These are phyloP conservation scores for Adansonia digitata DNA, from an alignment of 345 rosid species.

Conservation along the genomic window DNA sequence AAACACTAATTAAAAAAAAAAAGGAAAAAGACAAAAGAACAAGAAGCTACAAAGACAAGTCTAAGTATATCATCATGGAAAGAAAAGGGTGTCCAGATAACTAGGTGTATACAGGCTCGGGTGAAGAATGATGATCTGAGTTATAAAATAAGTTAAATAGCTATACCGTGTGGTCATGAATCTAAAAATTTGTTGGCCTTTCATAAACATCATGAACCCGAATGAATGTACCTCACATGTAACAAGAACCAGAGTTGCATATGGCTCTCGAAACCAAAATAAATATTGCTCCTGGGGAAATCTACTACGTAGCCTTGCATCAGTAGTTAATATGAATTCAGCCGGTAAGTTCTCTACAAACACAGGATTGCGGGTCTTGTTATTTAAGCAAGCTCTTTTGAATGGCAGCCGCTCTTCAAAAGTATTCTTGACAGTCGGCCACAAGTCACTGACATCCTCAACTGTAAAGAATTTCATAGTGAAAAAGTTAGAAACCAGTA, in stretches of 20 bases:
- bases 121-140: background rate
- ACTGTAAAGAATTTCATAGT: slow-evolving; percentile 35
- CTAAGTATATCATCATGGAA: background rate
- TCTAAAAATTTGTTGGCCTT: background rate
- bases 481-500: background rate
- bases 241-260: slow-evolving; percentile 83
- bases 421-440: slow-evolving; percentile 70
- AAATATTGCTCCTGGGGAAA: slow-evolving; percentile 81
- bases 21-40: background rate
- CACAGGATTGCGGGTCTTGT: slow-evolving; percentile 84
- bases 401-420: slow-evolving; percentile 73
- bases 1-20: slow-evolving; percentile 2
- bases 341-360: slow-evolving; percentile 74
- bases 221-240: slow-evolving; percentile 75
- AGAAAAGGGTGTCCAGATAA: background rate
- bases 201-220: background rate
- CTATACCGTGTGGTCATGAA: background rate
- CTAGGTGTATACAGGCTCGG: background rate
- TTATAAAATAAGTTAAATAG: background rate
- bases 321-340: slow-evolving; percentile 82
- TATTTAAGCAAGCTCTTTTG: slow-evolving; percentile 64
- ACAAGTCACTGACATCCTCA: slow-evolving; percentile 92
- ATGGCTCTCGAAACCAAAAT: slow-evolving; percentile 92
- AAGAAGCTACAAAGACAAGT: background rate
- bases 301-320: slow-evolving; percentile 87